Conservation (phyloP, 2,329 filamentous ascomycete species). For the Penicillium sp. region DNA sequence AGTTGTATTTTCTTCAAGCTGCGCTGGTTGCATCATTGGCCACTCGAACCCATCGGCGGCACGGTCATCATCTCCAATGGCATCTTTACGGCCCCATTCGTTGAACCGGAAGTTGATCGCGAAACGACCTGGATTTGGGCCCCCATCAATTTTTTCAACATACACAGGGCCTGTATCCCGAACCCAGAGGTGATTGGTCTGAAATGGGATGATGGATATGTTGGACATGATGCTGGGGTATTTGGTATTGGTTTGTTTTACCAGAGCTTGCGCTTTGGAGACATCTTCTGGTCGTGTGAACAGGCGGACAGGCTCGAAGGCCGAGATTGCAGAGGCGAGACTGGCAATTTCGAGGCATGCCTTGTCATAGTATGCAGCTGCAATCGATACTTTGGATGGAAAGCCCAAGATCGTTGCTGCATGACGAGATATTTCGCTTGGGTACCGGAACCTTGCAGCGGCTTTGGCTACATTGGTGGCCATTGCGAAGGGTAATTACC, state of each 20-base stretch:
- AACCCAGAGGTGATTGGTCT: neutral
- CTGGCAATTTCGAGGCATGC: neutral
- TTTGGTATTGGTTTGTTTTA: neutral
- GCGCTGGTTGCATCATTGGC: neutral
- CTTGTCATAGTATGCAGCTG: neutral
- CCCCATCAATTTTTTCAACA: neutral
- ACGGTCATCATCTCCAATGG: neutral
- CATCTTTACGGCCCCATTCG: neutral
- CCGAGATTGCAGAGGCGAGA: neutral
- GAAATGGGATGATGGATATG: neutral
- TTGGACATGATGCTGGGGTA: neutral
- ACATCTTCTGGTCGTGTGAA: neutral
- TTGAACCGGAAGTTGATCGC: neutral
- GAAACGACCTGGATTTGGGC: neutral
- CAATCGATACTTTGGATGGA: neutral
- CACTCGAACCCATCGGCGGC: neutral
- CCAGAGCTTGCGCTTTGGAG: neutral
- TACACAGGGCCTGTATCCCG: neutral
- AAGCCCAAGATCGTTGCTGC: neutral
- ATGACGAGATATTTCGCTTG: neutral
- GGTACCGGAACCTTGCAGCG: neutral
- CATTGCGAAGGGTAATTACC: neutral
- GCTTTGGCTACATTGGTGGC: neutral
- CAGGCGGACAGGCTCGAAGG: neutral
- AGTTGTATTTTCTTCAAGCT: neutral